phyloP scores from a whole-genome alignment of 805 yeast species.

The Myxozyma kluyveri region DNA sequence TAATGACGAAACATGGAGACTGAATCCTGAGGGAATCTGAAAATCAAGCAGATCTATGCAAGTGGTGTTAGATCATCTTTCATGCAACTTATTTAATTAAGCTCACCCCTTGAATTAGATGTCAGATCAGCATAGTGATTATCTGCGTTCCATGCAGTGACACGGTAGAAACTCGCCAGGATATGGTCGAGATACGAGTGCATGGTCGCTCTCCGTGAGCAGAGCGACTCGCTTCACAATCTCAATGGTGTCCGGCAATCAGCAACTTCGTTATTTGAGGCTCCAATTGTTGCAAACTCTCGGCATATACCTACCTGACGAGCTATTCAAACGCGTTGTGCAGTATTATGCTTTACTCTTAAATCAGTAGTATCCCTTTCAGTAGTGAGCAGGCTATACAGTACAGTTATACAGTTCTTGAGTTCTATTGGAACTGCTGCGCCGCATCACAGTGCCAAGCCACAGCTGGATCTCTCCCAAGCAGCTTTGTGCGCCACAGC shows the following conservation, averaged over 20 bases:
- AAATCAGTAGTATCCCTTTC: no score
- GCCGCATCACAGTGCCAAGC: neutral
- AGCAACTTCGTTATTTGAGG: no score
- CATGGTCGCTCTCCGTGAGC: no score
- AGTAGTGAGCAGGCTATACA: no score
- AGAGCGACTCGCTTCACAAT: no score
- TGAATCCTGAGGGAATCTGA: slow-evolving; percentile 63
- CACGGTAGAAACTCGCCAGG: slow-evolving; percentile 62
- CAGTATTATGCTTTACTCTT: no score
- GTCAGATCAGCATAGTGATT: slow-evolving; percentile 73
- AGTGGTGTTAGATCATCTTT: slow-evolving; percentile 2
- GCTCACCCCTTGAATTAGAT: slow-evolving; percentile 57
- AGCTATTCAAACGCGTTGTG: no score
- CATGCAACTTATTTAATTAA: neutral
- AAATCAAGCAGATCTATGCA: slow-evolving; percentile 61
- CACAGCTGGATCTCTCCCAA: neutral
- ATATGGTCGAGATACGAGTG: slow-evolving; percentile 83
- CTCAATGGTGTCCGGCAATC: no score
- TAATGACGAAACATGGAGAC: slow-evolving; percentile 65
- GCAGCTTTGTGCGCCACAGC: neutral
- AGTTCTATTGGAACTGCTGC: no score
- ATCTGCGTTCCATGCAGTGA: slow-evolving; percentile 77
- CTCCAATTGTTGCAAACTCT: no score
- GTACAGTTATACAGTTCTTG: no score
- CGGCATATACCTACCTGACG: no score